Conservation (phyloP, 2,329 filamentous ascomycete species). For the Sphaceloma murrayae region DNA sequence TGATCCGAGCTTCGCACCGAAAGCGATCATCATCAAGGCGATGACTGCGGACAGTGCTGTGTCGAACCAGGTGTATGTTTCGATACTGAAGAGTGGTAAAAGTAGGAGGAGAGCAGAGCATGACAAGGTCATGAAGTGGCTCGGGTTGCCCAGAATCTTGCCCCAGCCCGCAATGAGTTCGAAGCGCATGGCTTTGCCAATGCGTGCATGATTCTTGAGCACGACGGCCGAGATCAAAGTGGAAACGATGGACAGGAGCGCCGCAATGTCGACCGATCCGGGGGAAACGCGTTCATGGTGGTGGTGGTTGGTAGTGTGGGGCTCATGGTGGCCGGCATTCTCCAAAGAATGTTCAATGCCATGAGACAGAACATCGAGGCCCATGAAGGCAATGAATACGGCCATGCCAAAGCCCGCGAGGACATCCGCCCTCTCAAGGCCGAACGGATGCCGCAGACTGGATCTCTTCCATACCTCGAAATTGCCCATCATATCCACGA, state of each 20-base stretch:
- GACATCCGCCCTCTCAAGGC: slow-evolving; percentile 83
- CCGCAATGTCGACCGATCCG: slow-evolving; percentile 72
- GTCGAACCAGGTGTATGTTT: slow-evolving; percentile 78
- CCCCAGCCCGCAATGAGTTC: slow-evolving; percentile 73
- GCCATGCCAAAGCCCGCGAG: slow-evolving; percentile 93
- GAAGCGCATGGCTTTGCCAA: slow-evolving; percentile 83
- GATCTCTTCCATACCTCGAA: slow-evolving; percentile 96
- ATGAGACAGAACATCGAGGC: slow-evolving; percentile 88
- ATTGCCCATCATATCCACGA: slow-evolving; percentile 86
- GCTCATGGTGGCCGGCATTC: slow-evolving; percentile 56
- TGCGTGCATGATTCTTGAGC: slow-evolving; percentile 81
- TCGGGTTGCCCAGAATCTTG: slow-evolving; percentile 83
- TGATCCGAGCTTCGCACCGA: slow-evolving; percentile 74
- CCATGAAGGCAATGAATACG: slow-evolving; percentile 93
- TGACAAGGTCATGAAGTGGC: slow-evolving; percentile 84
- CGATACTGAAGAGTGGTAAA: slow-evolving; percentile 69
- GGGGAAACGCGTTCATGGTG: slow-evolving; percentile 57
- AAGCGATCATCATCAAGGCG: slow-evolving; percentile 75
- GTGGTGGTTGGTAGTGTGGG: slow-evolving; percentile 43
- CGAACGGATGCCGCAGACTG: slow-evolving; percentile 84
- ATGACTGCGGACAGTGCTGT: slow-evolving; percentile 71
- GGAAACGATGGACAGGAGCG: slow-evolving; percentile 68
- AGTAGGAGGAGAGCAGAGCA: slow-evolving; percentile 73
- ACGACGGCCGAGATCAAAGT: slow-evolving; percentile 81
- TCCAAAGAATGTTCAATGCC: slow-evolving; percentile 90